Conservation (phyloP, 208 protist genomes). For the Leishmania martiniquensis region DNA sequence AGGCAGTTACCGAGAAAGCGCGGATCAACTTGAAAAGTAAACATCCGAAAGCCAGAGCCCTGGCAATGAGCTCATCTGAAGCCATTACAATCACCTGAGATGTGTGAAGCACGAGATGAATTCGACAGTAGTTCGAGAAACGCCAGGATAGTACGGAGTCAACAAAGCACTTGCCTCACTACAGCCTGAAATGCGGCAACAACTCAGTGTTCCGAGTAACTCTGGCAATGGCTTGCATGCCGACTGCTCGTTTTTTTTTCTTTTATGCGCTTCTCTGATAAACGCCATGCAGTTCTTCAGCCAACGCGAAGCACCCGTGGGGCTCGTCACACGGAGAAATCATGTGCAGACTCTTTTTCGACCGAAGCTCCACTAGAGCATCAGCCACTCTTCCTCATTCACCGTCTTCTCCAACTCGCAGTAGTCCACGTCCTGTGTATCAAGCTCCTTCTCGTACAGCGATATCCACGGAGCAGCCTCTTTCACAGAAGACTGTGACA, state of each 20-base stretch:
- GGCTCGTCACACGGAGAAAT: neutral
- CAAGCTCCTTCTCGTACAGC: slow-evolving; percentile 80
- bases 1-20: neutral
- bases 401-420: slow-evolving; percentile 62
- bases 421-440: slow-evolving; percentile 77
- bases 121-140: neutral
- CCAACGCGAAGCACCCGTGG: neutral
- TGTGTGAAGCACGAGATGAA: neutral
- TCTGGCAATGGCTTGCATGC: too few relatives aligned
- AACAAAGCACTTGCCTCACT: neutral
- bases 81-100: neutral
- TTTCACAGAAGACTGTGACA: slow-evolving; percentile 12
- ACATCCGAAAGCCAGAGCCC: neutral
- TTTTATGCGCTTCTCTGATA: neutral
- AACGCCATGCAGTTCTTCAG: slow-evolving; percentile 1
- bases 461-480: slow-evolving; percentile 53
- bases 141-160: too few relatives aligned
- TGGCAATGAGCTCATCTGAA: neutral
- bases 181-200: neutral
- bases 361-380: slow-evolving; percentile 40
- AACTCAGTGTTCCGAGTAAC: neutral
- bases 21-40: neutral
- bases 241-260: neutral
- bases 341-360: neutral
- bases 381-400: slow-evolving; percentile 86